A percentile compares a stretch with the other conserved stretches of the same genome.
Evolutionary conservation across 2,329 filamentous ascomycete species (phyloP).

Genomic region (Cladosporium colombiae): DNA sequence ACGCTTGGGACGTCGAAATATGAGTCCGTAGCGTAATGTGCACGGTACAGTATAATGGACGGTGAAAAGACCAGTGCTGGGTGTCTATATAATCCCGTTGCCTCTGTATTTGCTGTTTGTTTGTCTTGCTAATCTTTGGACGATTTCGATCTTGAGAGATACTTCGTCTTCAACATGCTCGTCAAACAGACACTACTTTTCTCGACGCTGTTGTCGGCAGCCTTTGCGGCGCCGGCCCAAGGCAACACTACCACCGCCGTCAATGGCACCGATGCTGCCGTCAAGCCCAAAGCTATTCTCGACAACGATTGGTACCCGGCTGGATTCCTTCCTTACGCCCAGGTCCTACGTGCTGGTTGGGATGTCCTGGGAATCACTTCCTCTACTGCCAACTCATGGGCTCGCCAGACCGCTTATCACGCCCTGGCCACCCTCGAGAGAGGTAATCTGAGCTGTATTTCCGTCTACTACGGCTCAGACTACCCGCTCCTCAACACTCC

Average conservation of each 20-base stretch:
- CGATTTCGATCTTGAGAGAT: background rate
- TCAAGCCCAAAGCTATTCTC: slow-evolving; percentile 41
- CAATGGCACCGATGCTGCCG: background rate
- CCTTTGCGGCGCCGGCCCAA: slow-evolving; percentile 1
- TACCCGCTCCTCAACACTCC: slow-evolving; percentile 52
- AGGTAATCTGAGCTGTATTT: slow-evolving; percentile 51
- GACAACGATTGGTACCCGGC: slow-evolving; percentile 51
- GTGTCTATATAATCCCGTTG: background rate
- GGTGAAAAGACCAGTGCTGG: background rate
- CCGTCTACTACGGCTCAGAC: slow-evolving; percentile 50
- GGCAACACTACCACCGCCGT: background rate
- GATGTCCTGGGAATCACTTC: slow-evolving; percentile 47
- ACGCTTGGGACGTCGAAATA: background rate
- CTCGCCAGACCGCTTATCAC: slow-evolving; percentile 48
- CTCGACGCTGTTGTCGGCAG: slow-evolving; percentile 2
- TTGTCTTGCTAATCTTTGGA: background rate
- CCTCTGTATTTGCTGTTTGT: background rate
- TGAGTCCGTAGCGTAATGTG: background rate
- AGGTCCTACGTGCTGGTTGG: slow-evolving; percentile 48
- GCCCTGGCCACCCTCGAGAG: slow-evolving; percentile 50
- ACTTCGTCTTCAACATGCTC: slow-evolving; percentile 12
- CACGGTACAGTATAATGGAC: background rate
- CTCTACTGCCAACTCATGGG: slow-evolving; percentile 50
- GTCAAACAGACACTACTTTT: slow-evolving; percentile 8
- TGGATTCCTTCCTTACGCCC: slow-evolving; percentile 47